These are phyloP conservation scores for Chlorociboria aeruginascens DNA, from an alignment of 495 filamentous ascomycete genomes.

Conservation along the genomic window DNA sequence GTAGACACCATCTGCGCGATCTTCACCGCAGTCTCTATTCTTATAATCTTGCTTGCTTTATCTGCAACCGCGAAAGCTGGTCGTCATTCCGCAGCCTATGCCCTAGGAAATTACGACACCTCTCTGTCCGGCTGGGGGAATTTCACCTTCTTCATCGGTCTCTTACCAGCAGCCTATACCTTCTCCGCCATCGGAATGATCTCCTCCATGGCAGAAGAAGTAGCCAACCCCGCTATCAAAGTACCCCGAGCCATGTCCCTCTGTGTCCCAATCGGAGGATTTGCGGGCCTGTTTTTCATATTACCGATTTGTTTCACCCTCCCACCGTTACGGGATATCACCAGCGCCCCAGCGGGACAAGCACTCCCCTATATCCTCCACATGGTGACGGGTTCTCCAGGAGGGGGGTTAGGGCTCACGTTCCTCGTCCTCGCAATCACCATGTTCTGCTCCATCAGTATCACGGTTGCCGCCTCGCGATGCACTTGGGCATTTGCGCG, in stretches of 20 bases:
- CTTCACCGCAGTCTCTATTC: constrained; percentile 32
- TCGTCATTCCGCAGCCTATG: constrained; percentile 30
- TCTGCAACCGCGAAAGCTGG: constrained; percentile 30
- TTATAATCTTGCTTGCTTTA: constrained; percentile 31
- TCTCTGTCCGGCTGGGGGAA: constrained; percentile 27
- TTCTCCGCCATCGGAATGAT: constrained; percentile 42
- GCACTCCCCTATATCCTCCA: constrained; percentile 37
- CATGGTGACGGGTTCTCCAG: constrained; percentile 32
- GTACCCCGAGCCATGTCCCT: constrained; percentile 34
- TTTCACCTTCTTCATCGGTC: constrained; percentile 38
- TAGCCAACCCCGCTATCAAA: constrained; percentile 29
- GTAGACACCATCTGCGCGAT: constrained; percentile 39
- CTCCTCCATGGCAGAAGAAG: constrained; percentile 40
- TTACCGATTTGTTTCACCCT: constrained; percentile 36
- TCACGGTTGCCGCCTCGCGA: constrained; percentile 39
- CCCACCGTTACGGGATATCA: constrained; percentile 31
- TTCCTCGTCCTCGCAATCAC: constrained; percentile 28
- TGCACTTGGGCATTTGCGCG: constrained; percentile 37
- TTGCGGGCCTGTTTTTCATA: constrained; percentile 35
- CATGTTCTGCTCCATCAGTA: constrained; percentile 29
- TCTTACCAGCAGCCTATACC: constrained; percentile 38
- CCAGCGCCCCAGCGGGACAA: constrained; percentile 28
- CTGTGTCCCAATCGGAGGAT: constrained; percentile 28
- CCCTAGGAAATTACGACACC: constrained; percentile 31
- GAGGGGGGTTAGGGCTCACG: constrained; percentile 27